Conservation (phyloP, 176 grass and related monocot species). For the Stipa capillata region DNA sequence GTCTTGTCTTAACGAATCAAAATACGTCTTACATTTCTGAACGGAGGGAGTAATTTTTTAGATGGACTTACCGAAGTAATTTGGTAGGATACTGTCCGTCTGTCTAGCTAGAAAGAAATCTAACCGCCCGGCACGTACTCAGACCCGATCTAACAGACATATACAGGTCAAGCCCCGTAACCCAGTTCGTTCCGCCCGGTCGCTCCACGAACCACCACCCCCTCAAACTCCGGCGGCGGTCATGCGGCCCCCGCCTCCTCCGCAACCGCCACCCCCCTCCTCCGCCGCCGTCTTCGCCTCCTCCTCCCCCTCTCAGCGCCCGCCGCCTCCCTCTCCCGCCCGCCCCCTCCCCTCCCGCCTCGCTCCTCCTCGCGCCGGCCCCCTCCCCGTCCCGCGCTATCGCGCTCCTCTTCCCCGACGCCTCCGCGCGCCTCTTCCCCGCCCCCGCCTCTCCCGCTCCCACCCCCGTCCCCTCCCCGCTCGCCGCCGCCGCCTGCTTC, state of each 20-base stretch:
- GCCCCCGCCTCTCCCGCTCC: constrained; percentile 1
- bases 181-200: constrained; percentile 11
- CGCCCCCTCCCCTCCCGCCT: constrained; percentile 5
- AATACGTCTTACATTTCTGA: too few species aligned
- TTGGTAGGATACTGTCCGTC: too few species aligned
- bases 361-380: constrained; percentile 27
- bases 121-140: not conserved
- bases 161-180: not conserved
- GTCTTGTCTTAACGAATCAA: too few species aligned
- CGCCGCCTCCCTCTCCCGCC: constrained; percentile 26
- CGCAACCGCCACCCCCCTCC: too few species aligned
- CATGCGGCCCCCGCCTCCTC: constrained; percentile 40
- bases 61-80: too few species aligned
- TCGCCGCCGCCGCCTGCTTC: constrained; percentile 50
- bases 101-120: too few species aligned
- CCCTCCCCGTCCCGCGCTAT: constrained; percentile 20
- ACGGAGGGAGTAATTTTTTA: too few species aligned
- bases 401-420: constrained; percentile 39
- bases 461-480: constrained; percentile 44
- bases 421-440: constrained; percentile 25
- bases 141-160: not conserved
- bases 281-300: not conserved
- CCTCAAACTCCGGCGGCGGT: constrained; percentile 40
- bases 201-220: constrained; percentile 16
- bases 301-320: constrained; percentile 23